Base-by-base conservation (phyloP, 2,329 filamentous ascomycete genomes). In the Penicillium corylophilum region DNA sequence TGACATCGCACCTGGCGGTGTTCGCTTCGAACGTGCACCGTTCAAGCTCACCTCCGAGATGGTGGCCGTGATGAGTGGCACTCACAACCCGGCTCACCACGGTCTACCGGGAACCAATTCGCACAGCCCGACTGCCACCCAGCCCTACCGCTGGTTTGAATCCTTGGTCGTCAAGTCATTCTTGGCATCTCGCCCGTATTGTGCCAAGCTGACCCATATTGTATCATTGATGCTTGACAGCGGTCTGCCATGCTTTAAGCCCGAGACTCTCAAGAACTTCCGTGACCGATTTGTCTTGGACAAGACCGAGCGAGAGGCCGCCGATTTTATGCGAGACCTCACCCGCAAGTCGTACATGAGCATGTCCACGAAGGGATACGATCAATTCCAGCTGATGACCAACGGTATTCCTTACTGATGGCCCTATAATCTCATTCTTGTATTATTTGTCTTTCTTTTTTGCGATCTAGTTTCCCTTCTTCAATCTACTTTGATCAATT, bases 41-140 rank as follows among this genome's bases (percentile, higher is more conserved):
- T 99, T 99, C 81, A 99, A 99, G 76, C 84, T 99, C 48, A 99
- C 94, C 1, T 83, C 85, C 7, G 94, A 99, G 71, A 99, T 99
- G 95, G 82, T 99, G 53, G 90, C 92, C n/a, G 94, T 99, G 63
- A 97, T 99, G 93, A 93, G 94, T 47, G 92, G 92, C 53, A 86
- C 81, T 33, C 66, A 66, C 28, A 57, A 66, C 35, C 58, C 64
- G 13, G 62, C 65, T 18, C 51, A 61, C n/a, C 62, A 67, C 35
- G 63, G 62, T 38, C 47, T 68, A 12, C 62, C 69, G 0, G 66
- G 67, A 13, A 61, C 44, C 65, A 71, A 65, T 46, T 68, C 67
- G 7, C 62, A 73, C 50, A 69, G 71, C 53, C 69, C 72, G 48
- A 87, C 85, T 3, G 85, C 88, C 38, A 89, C 92, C 46, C 93